phyloP scores from a whole-genome alignment of 2,329 filamentous ascomycete genomes.

The Daldinia eschscholtzii region DNA sequence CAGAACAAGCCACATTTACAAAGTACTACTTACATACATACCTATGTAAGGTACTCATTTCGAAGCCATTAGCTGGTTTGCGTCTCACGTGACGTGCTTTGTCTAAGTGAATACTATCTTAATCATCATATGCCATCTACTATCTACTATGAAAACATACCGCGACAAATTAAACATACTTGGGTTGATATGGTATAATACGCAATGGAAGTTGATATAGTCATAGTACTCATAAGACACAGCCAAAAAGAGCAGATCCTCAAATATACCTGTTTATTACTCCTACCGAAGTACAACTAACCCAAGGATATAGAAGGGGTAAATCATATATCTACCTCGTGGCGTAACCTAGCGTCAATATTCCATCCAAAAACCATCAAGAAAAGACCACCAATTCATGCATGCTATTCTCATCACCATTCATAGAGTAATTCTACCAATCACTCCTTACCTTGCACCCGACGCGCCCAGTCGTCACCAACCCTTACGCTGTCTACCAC shows the following conservation, averaged over 20 bases:
- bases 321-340: conserved; percentile 36
- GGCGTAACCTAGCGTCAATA: conserved; percentile 34
- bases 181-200: background rate
- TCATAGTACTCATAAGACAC: background rate
- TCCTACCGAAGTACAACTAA: conserved; percentile 17
- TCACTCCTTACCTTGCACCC: conserved; percentile 74
- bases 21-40: background rate
- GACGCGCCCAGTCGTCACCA: conserved; percentile 86
- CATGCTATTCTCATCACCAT: conserved; percentile 33
- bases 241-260: background rate
- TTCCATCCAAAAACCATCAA: conserved; percentile 4
- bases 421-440: conserved; percentile 10
- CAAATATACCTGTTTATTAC: conserved; percentile 3
- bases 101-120: too few relatives aligned
- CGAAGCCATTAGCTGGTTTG: too few relatives aligned
- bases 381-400: conserved; percentile 31
- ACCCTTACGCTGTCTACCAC: conserved; percentile 87
- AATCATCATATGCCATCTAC: too few relatives aligned
- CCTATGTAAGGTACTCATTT: too few relatives aligned
- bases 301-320: conserved; percentile 20
- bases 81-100: too few relatives aligned
- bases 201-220: background rate
- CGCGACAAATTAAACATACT: too few relatives aligned
- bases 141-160: too few relatives aligned
- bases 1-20: background rate